These are phyloP conservation scores for Delonix regia DNA, from an alignment of 306 rosid species.

Conservation along the genomic window DNA sequence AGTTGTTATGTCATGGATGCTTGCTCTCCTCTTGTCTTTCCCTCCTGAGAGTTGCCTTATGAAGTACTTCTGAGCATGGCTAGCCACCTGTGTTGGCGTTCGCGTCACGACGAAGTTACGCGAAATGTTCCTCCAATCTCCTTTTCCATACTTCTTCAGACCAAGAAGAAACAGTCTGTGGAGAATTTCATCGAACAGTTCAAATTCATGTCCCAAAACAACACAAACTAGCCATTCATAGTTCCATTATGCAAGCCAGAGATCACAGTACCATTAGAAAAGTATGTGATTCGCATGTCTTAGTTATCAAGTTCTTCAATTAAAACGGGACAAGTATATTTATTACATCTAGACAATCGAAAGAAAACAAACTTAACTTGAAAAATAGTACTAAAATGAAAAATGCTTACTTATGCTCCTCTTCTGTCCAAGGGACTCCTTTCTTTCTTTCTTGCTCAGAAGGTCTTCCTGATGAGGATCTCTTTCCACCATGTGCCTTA, in stretches of 20 bases:
- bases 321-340: too few species aligned
- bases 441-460: constrained; percentile 88
- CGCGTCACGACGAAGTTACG: constrained; percentile 75
- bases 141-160: constrained; percentile 86
- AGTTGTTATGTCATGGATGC: constrained; percentile 97
- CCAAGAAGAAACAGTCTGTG: constrained; percentile 85
- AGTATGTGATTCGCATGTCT: too few species aligned
- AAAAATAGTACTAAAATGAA: constrained; percentile 7
- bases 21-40: constrained; percentile 90
- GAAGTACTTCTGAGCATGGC: constrained; percentile 97
- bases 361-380: background rate
- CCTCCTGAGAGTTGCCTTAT: constrained; percentile 86
- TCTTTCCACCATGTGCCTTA: constrained; percentile 60
- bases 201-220: background rate
- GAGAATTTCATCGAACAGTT: constrained; percentile 24
- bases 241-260: background rate
- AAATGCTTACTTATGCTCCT: constrained; percentile 79
- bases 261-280: background rate
- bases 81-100: constrained; percentile 94
- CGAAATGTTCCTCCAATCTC: constrained; percentile 96
- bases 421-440: constrained; percentile 97
- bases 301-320: background rate
- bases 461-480: constrained; percentile 57
- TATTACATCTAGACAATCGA: background rate
- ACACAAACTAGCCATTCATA: background rate